Base-by-base conservation (phyloP, 805 yeast species). In the Hanseniaspora nectarophila region DNA sequence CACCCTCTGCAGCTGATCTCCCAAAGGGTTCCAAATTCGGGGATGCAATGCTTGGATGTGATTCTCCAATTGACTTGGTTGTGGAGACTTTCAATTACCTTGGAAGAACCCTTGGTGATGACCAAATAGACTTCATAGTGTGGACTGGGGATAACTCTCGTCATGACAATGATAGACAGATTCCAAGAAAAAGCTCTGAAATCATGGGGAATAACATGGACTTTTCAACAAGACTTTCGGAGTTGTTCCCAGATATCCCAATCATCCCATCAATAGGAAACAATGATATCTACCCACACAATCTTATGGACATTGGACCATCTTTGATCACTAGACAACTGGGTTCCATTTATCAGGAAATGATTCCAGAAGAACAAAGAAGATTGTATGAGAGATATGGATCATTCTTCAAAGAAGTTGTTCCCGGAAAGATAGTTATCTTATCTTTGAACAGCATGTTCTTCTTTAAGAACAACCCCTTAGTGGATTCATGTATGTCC, bases 141-240 rank as follows among this genome's bases (percentile, higher is more conserved):
- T 86, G 95, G 95, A 85, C 95, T 0, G 95, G 95, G 31, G 95
- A 86, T 66, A 86, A 85, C 59, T 77, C 84, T 43, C 73, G 95
- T 53, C 95, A 85, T 63, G 95, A 85, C 63, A 83, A 81, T 59
- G 95, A 85, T 66, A 70, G 94, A 61, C 62, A 63, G 20, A 67
- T 68, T 60, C 95, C 95, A 2, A 75, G 95, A 69, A 77, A 85
- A 1, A 94, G 85, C 60, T 60, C 61, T 54, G 77, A 80, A 53
- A 86, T 86, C 43, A 77, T 85, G 56, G 81, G 80, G 12, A 73
- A 81, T 77, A 85, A 85, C 61, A 77, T 74, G 54, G 68, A 69
- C 12, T 65, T 70, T 54, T 59, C 74, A 40, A 57, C 56, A 9
- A 42, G 34, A 52, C 26, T 50, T 26, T 7, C 18, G 7, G 58